These are phyloP conservation scores for Mycosphaerelloides madeirae DNA, from an alignment of 2,329 filamentous ascomycete species.

Conservation along the genomic window DNA sequence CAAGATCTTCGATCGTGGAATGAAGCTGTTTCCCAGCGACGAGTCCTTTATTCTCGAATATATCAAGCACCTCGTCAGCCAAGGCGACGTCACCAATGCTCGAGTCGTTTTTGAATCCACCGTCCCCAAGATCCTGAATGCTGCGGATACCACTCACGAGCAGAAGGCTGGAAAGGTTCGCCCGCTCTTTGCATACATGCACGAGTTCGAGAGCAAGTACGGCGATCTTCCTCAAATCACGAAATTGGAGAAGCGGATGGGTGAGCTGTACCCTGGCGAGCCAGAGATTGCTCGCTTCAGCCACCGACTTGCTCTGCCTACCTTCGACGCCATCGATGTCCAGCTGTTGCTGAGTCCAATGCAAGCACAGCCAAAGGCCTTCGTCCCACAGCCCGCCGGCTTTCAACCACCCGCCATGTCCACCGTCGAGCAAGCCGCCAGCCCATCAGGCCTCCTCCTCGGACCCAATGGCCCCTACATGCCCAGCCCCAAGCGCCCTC, in stretches of 20 bases:
- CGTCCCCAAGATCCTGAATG: conserved; percentile 63
- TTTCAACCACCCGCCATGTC: conserved; percentile 14
- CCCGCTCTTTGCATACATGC: conserved; percentile 83
- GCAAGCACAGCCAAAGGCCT: conserved; percentile 58
- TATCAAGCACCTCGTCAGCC: conserved; percentile 86
- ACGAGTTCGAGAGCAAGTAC: conserved; percentile 91
- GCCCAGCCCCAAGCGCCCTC: conserved; percentile 45
- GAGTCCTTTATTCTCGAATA: conserved; percentile 93
- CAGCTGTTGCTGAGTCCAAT: conserved; percentile 78
- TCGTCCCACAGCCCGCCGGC: conserved; percentile 2
- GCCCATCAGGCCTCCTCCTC: conserved; percentile 23
- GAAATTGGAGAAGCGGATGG: conserved; percentile 88
- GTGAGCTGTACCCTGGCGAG: conserved; percentile 86
- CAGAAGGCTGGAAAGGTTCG: conserved; percentile 59
- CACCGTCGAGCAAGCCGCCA: conserved; percentile 12
- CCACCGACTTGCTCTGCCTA: conserved; percentile 62
- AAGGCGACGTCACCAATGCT: conserved; percentile 85
- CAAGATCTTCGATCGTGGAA: conserved; percentile 92
- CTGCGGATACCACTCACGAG: conserved; percentile 59
- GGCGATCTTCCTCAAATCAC: conserved; percentile 87
- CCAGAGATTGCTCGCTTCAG: conserved; percentile 70
- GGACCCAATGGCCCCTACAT: conserved; percentile 33
- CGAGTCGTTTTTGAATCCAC: conserved; percentile 94
- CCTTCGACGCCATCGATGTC: conserved; percentile 77
- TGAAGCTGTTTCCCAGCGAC: conserved; percentile 89